Conservation (phyloP, 75 land plant genomes). For the Cunninghamia lanceolata region DNA sequence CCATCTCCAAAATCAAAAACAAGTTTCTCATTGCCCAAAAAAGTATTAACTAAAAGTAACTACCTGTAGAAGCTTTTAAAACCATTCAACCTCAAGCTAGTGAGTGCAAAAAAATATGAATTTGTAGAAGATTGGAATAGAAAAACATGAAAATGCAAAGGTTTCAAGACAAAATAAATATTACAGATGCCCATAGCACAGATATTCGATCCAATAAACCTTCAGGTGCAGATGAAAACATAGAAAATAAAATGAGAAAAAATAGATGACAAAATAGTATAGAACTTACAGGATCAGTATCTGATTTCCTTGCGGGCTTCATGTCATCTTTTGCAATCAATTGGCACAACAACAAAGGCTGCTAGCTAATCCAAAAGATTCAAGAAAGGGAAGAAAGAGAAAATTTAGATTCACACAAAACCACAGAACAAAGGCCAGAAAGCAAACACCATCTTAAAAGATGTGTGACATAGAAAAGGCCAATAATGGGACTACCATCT, state of each 20-base stretch:
- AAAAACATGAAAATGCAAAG: background rate
- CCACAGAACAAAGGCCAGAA: background rate
- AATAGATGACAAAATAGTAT: background rate
- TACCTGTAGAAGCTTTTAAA: background rate
- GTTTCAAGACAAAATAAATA: too few relatives aligned
- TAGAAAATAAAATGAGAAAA: background rate
- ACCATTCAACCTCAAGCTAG: background rate
- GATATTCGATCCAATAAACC: background rate
- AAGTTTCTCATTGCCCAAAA: background rate
- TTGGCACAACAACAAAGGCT: slow-evolving; percentile 4
- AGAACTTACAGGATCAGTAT: background rate
- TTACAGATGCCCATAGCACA: background rate
- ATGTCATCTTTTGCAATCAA: background rate
- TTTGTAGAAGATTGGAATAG: background rate
- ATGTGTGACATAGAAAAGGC: background rate
- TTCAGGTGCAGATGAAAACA: background rate
- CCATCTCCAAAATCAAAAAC: background rate
- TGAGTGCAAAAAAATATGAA: background rate
- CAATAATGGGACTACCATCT: background rate
- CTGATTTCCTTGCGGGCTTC: slow-evolving; percentile 2
- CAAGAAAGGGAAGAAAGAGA: background rate
- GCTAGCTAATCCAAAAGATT: background rate
- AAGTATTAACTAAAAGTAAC: background rate
- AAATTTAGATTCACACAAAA: background rate
- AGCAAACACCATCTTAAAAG: background rate